Percentiles rank a stretch among this genome's conserved stretches.
phyloP scores from a whole-genome alignment of 345 rosid species.

The Populus ilicifolia region DNA sequence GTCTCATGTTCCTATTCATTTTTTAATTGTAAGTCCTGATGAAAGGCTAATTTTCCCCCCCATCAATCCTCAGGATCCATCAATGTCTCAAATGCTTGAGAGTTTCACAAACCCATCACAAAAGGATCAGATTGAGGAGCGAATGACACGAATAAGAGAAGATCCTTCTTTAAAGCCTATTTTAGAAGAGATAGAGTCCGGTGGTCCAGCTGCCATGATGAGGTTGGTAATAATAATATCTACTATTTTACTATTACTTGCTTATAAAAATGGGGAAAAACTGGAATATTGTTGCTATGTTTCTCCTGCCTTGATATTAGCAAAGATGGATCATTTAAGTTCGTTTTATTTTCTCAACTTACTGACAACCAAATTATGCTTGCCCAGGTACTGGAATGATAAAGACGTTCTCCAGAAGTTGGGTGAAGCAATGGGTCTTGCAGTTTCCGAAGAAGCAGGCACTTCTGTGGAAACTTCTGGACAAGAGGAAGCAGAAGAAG shows the following conservation, averaged over 20 bases:
- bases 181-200: conserved; percentile 82
- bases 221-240: conserved; percentile 44
- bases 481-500: conserved; percentile 65
- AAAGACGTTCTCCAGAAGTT: conserved; percentile 82
- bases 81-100: conserved; percentile 92
- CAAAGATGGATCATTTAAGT: neutral
- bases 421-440: conserved; percentile 98
- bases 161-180: conserved; percentile 88
- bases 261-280: neutral
- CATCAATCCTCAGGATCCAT: conserved; percentile 64
- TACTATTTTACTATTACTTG: neutral
- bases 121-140: conserved; percentile 80
- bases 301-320: neutral
- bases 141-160: conserved; percentile 75
- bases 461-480: conserved; percentile 54
- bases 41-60: conserved; percentile 1
- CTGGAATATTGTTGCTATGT: neutral
- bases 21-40: neutral
- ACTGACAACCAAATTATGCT: conserved; percentile 10
- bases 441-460: conserved; percentile 57
- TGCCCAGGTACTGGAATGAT: conserved; percentile 87
- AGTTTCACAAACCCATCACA: conserved; percentile 76
- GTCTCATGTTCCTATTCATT: too few relatives aligned
- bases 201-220: conserved; percentile 96
- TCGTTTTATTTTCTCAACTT: neutral